Evolutionary conservation across 257 asterid genomes (phyloP), one percentile per base, ranked within the genome.

Genomic region (Solanum infundibuliforme): DNA sequence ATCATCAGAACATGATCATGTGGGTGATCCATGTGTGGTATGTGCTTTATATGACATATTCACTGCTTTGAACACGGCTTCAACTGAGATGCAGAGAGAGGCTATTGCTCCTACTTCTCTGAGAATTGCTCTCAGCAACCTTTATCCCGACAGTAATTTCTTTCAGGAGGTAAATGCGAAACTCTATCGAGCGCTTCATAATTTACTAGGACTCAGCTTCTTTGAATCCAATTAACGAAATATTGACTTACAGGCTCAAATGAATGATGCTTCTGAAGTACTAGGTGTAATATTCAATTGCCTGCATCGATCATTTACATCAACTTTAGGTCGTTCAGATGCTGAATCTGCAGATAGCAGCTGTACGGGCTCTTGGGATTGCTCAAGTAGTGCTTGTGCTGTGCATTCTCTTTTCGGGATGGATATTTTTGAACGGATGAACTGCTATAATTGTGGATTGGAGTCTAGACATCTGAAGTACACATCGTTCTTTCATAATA

Each of bases 241-340:
- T 46, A 81, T 41, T 86, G 86, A 89, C 83, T 69, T 92, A 90
- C 98, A 95, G 99, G 98, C 98, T 91, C 98, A 95, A 90, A 97
- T 95, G 99, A 95, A 96, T 90, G 99, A 97, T 91, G 99, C 99
- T 88, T 95, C 99, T 81, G 99, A 97, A 93, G 99, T 96, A 88
- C 88, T 97, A 86, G 94, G 93, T 46, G 98, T 94, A 88, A 91
- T 97, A 89, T 97, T 97, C 92, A 89, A 93, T 83, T 97, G 99
- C 93, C 98, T 97, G 74, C 99, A 97, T 88, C 92, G 87, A 86
- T 94, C 99, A 83, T 95, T 95, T 88, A 91, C 95, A 74, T 90
- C 92, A 87, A 88, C 87, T 77, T 86, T 93, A 62, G 87, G 89
- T 86, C 82, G 81, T 25, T 91, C 95, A 81, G 94, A 90, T 91